Conservation (phyloP, 2,329 filamentous ascomycete genomes). For the Curvularia lunata region DNA sequence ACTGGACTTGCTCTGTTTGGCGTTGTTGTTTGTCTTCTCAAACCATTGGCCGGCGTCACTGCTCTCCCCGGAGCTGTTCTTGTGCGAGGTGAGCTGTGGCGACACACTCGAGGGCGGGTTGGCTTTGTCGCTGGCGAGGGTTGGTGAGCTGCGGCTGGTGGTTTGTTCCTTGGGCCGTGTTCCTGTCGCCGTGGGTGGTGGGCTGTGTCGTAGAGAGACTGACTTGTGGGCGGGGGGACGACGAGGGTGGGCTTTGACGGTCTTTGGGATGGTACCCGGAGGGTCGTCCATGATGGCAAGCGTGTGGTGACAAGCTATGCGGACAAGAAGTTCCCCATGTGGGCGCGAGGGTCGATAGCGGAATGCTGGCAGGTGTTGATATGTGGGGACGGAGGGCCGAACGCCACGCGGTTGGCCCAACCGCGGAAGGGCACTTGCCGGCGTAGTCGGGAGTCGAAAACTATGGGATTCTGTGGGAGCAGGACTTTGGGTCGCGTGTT, state of each 20-base stretch:
- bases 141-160: constrained; percentile 32
- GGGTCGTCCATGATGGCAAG: constrained; percentile 31
- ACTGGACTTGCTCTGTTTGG: constrained; percentile 45
- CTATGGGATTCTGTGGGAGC: neutral
- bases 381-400: constrained; percentile 5
- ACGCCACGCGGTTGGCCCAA: neutral
- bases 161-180: constrained; percentile 11
- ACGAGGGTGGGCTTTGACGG: constrained; percentile 43
- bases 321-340: constrained; percentile 24
- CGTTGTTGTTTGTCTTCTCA: constrained; percentile 58
- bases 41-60: constrained; percentile 61
- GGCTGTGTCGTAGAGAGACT: constrained; percentile 55
- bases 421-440: neutral
- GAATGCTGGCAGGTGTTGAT: neutral
- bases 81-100: constrained; percentile 41
- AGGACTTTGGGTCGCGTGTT: neutral
- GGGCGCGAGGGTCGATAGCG: constrained; percentile 12
- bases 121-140: constrained; percentile 42
- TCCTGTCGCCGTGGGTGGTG: constrained; percentile 20
- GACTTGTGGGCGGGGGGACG: constrained; percentile 54
- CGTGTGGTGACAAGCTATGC: constrained; percentile 15
- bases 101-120: constrained; percentile 53
- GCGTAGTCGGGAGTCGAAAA: constrained; percentile 1
- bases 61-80: constrained; percentile 57
- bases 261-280: constrained; percentile 26